Evolutionary conservation across 2,329 filamentous ascomycete genomes (phyloP), one percentile per base, ranked within the genome.

Genomic region (Graphiopsis chlorocephala): DNA sequence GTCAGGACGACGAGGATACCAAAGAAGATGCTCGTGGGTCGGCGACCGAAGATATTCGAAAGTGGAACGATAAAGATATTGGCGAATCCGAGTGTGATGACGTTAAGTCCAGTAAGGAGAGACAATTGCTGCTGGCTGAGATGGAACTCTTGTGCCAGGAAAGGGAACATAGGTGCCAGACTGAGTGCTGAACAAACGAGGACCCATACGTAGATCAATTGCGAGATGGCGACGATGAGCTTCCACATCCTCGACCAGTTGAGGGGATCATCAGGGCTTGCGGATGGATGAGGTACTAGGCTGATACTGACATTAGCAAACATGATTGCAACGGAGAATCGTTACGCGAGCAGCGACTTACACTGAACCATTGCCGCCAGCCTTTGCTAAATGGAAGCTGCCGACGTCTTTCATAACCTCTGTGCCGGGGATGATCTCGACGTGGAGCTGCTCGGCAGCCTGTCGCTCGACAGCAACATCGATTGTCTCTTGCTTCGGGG

Each of bases 1-100:
- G 78, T 79, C 23, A 78, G 65, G 56, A 79, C 73, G 53, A 80
- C 77, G 8, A 81, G 65, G 1, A 79, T 66, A 2, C 78, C 75
- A 64, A 78, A 79, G 14, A 78, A 68, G 53, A 81, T 72, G 64
- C 76, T 76, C 20, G 79, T 71, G 2, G 77, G 73, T 25, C 80
- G 74, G 12, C 79, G 75, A 23, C 79, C 79, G 59, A 78, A 81
- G 59, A 81, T 80, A 65, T 80, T 81, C 61, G 76, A 77, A 5
- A 79, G 67, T 5, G 79, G 79, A 15, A 81, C 78, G 50, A 80
- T 78, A 64, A 82, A 68, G 65, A 82, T 77, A 61, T 81, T 81
- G 23, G 78, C 76, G 63, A 78, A 80, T 1, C 80, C 80, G 0
- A 81, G 74, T 1, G 78, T 78, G 55, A 82, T 77, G 42, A 82